These are phyloP conservation scores for Starmerella ratchasimensis DNA, from an alignment of 805 yeast genomes.

Conservation along the genomic window DNA sequence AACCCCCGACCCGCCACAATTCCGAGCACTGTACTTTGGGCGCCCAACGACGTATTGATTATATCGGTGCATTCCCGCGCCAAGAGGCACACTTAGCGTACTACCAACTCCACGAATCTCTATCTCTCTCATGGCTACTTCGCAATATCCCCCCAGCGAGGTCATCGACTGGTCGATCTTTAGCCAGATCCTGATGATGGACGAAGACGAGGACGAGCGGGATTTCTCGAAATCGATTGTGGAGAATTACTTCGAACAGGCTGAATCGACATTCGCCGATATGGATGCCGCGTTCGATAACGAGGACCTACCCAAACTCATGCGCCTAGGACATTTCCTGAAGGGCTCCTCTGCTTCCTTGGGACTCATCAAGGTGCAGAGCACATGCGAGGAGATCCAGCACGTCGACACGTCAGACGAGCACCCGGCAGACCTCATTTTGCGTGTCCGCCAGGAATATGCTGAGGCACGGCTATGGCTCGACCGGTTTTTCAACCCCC, in stretches of 20 bases:
- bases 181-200: slow-evolving; percentile 83
- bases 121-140: slow-evolving; percentile 2
- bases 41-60: too few species aligned
- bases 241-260: slow-evolving; percentile 80
- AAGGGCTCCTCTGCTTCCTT: slow-evolving; percentile 93
- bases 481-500: slow-evolving; percentile 20
- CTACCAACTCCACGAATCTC: too few species aligned
- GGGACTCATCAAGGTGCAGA: slow-evolving; percentile 69
- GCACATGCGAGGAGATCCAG: slow-evolving; percentile 86
- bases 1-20: too few species aligned
- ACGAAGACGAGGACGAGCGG: slow-evolving; percentile 70
- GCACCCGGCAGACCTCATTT: slow-evolving; percentile 22
- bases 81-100: too few species aligned
- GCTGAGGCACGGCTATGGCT: slow-evolving; percentile 24
- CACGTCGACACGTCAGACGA: slow-evolving; percentile 54
- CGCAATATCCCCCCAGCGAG: slow-evolving; percentile 29
- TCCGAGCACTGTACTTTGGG: too few species aligned
- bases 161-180: slow-evolving; percentile 80
- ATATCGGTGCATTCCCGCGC: too few species aligned
- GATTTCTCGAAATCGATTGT: slow-evolving; percentile 72
- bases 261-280: slow-evolving; percentile 59
- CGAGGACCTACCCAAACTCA: slow-evolving; percentile 40
- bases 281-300: slow-evolving; percentile 42
- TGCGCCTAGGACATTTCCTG: slow-evolving; percentile 76
- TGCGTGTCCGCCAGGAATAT: slow-evolving; percentile 26